A percentile compares a stretch with the other conserved stretches of the same genome.
phyloP scores from a whole-genome alignment of 129 eudicot species.

The Sambucus nigra region DNA sequence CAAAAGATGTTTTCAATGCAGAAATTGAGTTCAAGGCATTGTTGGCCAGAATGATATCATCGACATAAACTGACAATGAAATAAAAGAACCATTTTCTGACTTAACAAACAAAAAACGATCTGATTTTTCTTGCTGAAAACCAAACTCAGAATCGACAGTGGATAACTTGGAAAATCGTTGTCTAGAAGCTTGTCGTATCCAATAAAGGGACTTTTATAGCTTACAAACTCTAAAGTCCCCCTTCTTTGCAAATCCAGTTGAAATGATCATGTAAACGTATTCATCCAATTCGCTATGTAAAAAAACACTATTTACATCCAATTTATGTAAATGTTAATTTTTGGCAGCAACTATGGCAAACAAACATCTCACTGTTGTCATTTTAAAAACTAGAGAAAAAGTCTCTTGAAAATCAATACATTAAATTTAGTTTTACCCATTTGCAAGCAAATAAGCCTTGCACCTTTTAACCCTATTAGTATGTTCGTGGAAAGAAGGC shows the following conservation, averaged over 20 bases:
- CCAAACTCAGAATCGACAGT: not conserved
- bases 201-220: conserved; percentile 5
- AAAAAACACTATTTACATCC: conserved; percentile 7
- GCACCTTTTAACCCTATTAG: not conserved
- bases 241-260: not conserved
- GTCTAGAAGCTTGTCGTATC: conserved; percentile 8
- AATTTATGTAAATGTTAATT: not conserved
- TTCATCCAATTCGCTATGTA: not conserved
- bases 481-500: too few species aligned
- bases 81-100: too few species aligned
- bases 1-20: not conserved
- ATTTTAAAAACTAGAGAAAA: conserved; percentile 3
- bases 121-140: not conserved
- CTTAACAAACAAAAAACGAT: not conserved
- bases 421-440: not conserved
- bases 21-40: not conserved
- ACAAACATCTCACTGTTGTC: not conserved
- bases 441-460: conserved; percentile 2
- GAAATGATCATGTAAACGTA: not conserved
- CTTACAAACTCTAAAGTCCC: not conserved
- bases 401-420: not conserved
- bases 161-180: conserved; percentile 2
- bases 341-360: not conserved
- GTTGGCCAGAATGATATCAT: not conserved
- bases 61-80: not conserved